phyloP scores from a whole-genome alignment of 2,329 filamentous ascomycete genomes.

The Colletotrichum viniferum region DNA sequence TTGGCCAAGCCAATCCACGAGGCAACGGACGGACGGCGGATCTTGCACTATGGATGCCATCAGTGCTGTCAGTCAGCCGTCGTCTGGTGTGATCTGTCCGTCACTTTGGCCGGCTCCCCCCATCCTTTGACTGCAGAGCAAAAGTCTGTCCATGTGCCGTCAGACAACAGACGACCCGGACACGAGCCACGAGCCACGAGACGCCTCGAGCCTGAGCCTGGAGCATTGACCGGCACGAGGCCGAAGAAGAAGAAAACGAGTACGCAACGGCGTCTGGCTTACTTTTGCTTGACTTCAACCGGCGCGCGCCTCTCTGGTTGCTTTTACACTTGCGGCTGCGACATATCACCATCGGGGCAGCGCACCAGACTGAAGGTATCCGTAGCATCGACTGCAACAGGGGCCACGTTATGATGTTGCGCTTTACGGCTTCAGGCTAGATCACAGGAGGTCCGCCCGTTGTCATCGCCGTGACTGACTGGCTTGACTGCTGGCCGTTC shows the following conservation, averaged over 20 bases:
- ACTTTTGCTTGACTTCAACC: background rate
- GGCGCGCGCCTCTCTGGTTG: slow-evolving; percentile 8
- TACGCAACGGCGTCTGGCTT: background rate
- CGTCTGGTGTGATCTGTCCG: slow-evolving; percentile 10
- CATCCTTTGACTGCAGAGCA: background rate
- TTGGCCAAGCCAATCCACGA: background rate
- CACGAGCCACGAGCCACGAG: background rate
- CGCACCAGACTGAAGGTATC: background rate
- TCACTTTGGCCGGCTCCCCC: background rate
- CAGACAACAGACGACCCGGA: background rate
- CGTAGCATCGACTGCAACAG: background rate
- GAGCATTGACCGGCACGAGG: background rate
- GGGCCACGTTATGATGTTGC: background rate
- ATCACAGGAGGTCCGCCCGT: slow-evolving; percentile 4
- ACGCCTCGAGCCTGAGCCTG: background rate
- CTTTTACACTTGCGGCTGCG: background rate
- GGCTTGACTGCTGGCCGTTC: slow-evolving; percentile 7
- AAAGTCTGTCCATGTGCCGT: background rate
- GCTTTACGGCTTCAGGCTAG: background rate
- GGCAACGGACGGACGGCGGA: background rate
- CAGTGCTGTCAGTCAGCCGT: slow-evolving; percentile 12
- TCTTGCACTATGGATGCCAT: background rate
- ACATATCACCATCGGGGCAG: background rate
- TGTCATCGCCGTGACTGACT: slow-evolving; percentile 1
- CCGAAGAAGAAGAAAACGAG: background rate